A percentile compares a stretch with the other conserved stretches of the same genome.
Evolutionary conservation across 805 yeast species (phyloP).

Genomic region (Saccharomyces mikatae): DNA sequence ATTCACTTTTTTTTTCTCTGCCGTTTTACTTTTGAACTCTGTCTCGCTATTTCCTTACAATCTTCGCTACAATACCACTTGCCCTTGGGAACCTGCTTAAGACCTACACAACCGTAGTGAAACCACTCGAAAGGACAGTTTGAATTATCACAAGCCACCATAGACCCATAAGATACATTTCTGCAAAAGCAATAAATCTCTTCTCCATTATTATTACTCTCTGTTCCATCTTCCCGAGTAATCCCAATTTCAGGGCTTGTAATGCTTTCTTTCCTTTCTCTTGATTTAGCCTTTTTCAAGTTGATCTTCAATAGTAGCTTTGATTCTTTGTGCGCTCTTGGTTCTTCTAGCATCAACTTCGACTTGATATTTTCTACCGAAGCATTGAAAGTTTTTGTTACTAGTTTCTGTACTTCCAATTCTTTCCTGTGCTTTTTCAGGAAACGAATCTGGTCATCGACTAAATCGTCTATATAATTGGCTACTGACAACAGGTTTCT

Average conservation of each 20-base stretch:
- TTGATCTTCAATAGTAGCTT: constrained; percentile 2
- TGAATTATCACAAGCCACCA: constrained; percentile 86
- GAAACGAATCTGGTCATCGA: constrained; percentile 6
- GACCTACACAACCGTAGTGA: constrained; percentile 60
- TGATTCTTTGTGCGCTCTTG: not conserved
- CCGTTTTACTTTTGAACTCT: constrained; percentile 3
- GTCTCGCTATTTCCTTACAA: constrained; percentile 8
- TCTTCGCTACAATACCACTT: constrained; percentile 67
- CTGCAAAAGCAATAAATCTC: constrained; percentile 41
- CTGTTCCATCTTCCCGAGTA: not conserved
- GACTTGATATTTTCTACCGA: not conserved
- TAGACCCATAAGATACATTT: constrained; percentile 51
- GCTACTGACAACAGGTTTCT: constrained; percentile 10
- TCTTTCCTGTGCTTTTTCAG: constrained; percentile 7
- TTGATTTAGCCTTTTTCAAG: constrained; percentile 2
- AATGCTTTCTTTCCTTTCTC: constrained; percentile 7
- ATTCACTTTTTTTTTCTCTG: constrained; percentile 2
- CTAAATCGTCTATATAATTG: constrained; percentile 8
- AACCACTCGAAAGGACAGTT: constrained; percentile 72
- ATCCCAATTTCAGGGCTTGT: constrained; percentile 1
- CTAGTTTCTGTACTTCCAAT: constrained; percentile 5
- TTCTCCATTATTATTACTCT: constrained; percentile 4
- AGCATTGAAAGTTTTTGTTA: not conserved
- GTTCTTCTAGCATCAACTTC: constrained; percentile 1
- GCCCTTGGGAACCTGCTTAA: constrained; percentile 51